A percentile compares a stretch with the other conserved stretches of the same genome.
These are phyloP conservation scores for Globisporangium lucens DNA, from an alignment of 352 stramenopile species.

Conservation along the genomic window DNA sequence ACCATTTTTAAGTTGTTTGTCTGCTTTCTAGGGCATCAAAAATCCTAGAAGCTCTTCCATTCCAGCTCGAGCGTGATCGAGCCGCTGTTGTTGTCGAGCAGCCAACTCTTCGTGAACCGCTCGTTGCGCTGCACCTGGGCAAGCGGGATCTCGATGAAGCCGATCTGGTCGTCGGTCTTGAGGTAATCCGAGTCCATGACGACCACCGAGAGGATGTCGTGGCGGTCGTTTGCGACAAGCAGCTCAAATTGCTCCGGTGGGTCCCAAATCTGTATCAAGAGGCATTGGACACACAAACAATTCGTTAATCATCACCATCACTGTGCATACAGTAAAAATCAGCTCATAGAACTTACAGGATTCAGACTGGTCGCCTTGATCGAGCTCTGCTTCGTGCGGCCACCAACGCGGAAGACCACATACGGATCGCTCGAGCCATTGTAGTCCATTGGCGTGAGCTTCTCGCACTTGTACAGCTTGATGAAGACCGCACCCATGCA, in stretches of 20 bases:
- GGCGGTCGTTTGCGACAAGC: constrained; percentile 34
- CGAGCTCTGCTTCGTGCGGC: constrained; percentile 32
- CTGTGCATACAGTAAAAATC: background rate
- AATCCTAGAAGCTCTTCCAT: constrained; percentile 34
- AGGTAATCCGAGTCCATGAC: constrained; percentile 53
- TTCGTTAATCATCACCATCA: background rate
- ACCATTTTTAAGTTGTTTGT: background rate
- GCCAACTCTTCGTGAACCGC: constrained; percentile 30
- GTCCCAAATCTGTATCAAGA: constrained; percentile 39
- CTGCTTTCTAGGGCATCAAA: background rate
- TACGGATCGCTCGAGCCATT: constrained; percentile 46
- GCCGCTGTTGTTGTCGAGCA: constrained; percentile 34
- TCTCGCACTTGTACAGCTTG: constrained; percentile 39
- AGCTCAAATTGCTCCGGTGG: constrained; percentile 42
- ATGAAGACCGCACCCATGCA: constrained; percentile 42
- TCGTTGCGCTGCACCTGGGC: constrained; percentile 33
- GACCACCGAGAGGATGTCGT: constrained; percentile 34
- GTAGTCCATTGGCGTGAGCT: constrained; percentile 36
- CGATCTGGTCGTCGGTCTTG: constrained; percentile 42
- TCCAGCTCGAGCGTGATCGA: constrained; percentile 39
- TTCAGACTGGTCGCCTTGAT: constrained; percentile 38
- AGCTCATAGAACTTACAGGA: constrained; percentile 23
- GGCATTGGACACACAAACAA: background rate
- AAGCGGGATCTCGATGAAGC: constrained; percentile 34
- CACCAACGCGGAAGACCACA: constrained; percentile 39